These are phyloP conservation scores for Dioscorea cayenensis DNA, from an alignment of 116 monocot species.

Conservation along the genomic window DNA sequence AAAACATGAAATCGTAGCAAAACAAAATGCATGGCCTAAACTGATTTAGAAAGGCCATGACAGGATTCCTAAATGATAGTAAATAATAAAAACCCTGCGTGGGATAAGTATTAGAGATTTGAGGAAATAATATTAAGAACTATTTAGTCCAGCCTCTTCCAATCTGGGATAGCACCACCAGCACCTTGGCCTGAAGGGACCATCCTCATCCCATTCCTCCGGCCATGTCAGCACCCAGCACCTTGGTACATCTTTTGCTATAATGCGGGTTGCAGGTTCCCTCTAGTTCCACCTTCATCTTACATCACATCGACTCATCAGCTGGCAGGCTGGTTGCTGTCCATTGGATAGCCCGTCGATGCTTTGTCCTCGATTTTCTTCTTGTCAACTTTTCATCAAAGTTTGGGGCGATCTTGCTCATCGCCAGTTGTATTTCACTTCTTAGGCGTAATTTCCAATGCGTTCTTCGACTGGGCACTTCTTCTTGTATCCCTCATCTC, in stretches of 20 bases:
- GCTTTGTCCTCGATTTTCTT: constrained; percentile 47
- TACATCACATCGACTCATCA: constrained; percentile 42
- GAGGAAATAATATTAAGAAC: not conserved
- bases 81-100: not conserved
- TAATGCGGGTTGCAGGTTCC: constrained; percentile 45
- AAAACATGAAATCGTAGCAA: too few relatives aligned
- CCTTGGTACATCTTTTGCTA: constrained; percentile 60
- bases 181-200: constrained; percentile 6
- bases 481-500: constrained; percentile 41
- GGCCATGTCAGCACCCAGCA: constrained; percentile 18
- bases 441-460: constrained; percentile 34
- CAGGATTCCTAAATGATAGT: too few relatives aligned
- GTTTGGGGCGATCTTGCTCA: constrained; percentile 31
- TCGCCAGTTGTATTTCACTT: constrained; percentile 37
- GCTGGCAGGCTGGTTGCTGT: constrained; percentile 38
- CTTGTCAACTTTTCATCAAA: constrained; percentile 25
- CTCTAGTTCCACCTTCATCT: constrained; percentile 55
- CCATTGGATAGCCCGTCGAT: constrained; percentile 44
- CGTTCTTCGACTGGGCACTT: constrained; percentile 41
- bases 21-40: too few relatives aligned
- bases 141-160: constrained; percentile 26
- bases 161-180: constrained; percentile 38
- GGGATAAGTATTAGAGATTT: not conserved
- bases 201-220: constrained; percentile 28
- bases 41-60: too few relatives aligned